Base-by-base conservation (phyloP, 2,329 filamentous ascomycete genomes). In the Aureobasidium sp. region DNA sequence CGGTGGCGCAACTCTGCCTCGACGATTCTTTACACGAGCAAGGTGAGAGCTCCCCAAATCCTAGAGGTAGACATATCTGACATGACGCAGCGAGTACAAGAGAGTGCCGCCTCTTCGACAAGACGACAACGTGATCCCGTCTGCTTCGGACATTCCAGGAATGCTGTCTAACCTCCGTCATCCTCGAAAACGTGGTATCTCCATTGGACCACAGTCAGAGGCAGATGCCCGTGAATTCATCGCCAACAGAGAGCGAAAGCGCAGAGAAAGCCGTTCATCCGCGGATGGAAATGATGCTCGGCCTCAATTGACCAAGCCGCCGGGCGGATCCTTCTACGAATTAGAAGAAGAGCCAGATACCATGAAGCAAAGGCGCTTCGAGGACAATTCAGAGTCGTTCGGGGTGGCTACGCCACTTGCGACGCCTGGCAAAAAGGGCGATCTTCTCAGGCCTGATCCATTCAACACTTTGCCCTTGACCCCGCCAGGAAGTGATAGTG, bases 171-270 rank as follows among this genome's bases (percentile, higher is more conserved):
- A 87, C 45, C 89, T 97, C 49, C 86, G 91, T 27, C 87, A 93
- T 67, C 89, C 91, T 0, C 83, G 91, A 63, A 87, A 87, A 64
- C 84, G 94, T 57, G 88, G 91, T 36, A 85, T 97, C 37, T 96
- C 91, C 6, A 84, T 97, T 59, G 94, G 94, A 0, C 94, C 94
- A 1, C 94, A 97, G 76, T 97, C 92, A 49, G 92, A 92, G 64
- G 94, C 94, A 1, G 94, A 99, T 76, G 94, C 91, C 27, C 96
- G 97, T 76, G 94, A 99, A 77, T 91, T 91, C 22, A 80, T 99
- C 53, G 94, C 93, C 6, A 96, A 96, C 71, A 87, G 93, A 22
- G 91, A 96, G 68, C 84, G 87, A 66, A 79, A 80, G 63, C 77
- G 86, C 61, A 79, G 84, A 57, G 83, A 87, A 68, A 87, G 84